Base-by-base conservation (phyloP, 2,329 filamentous ascomycete species). In the Aschersonia sp. region DNA sequence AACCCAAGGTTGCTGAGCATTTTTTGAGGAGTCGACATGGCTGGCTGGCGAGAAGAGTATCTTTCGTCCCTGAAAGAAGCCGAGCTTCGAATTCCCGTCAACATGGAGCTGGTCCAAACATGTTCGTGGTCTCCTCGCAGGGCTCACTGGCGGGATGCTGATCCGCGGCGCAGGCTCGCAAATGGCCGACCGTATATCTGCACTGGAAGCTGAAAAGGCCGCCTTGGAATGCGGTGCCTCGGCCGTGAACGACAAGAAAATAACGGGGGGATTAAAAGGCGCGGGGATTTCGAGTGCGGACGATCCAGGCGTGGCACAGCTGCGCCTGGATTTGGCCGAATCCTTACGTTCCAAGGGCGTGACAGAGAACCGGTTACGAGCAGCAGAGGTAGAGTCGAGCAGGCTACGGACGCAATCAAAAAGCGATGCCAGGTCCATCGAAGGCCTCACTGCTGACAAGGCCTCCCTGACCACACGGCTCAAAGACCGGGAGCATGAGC, bases 21-120 rank as follows among this genome's bases (percentile, higher is more conserved):
- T 4, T 12, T 39, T 8, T 39, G 12, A 39, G 8, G 35, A 41
- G 7, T 12, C 55, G 59, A 32, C 49, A 76, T 76, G 73, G 73
- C 78, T 53, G 77, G 76, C 69, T 94, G 89, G 85, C 77, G 82
- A 58, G 80, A 85, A 54, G 84, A 94, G 58, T 95, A 94, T 63
- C 72, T 86, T 52, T 71, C 77, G 51, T 83, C 83, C 53, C 72
- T 97, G 54, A 75, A 79, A 55, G 81, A 83, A 57, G 85, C 87
- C 57, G 74, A 79, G 58, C 74, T 79, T 52, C 83, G 87, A 49
- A 73, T 68, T 54, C 71, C 73, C 5, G 68, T 79, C 50, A 77
- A 78, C 54, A 68, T 70, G 57, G 74, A 80, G 46, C 75, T 94
- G 51, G 84, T 94, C 57, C 75, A 87, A 61, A 82, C 85, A 51